Conservation (phyloP, 441 rosid genomes). For the Jatropha multifida region DNA sequence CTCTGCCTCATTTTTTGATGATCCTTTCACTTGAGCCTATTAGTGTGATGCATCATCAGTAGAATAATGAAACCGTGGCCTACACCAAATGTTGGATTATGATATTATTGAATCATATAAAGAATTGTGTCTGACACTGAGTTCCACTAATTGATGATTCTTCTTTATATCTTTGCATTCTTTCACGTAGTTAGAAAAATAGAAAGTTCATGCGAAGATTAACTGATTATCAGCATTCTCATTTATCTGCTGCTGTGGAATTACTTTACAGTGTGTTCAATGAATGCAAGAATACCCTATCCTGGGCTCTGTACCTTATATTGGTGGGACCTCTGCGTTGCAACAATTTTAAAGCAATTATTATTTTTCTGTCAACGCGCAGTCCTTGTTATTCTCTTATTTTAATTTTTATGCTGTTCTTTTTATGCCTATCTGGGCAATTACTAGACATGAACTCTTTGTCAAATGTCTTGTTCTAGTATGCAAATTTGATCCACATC, state of each 20-base stretch:
- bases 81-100: background rate
- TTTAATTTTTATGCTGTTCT: conserved; percentile 2
- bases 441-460: conserved; percentile 6
- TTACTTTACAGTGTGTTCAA: conserved; percentile 13
- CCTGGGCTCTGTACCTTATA: conserved; percentile 6
- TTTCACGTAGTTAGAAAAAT: background rate
- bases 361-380: conserved; percentile 15
- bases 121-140: background rate
- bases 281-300: conserved; percentile 16
- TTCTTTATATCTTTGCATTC: background rate
- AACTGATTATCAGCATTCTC: background rate
- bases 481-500: conserved; percentile 13
- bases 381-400: conserved; percentile 15
- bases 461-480: conserved; percentile 18
- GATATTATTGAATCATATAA: background rate
- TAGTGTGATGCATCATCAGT: background rate
- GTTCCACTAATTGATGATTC: background rate
- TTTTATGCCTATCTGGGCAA: conserved; percentile 13
- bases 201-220: background rate
- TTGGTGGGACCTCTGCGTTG: conserved; percentile 12
- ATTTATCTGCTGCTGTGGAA: conserved; percentile 6
- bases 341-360: conserved; percentile 7
- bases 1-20: background rate
- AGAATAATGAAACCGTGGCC: conserved; percentile 4
- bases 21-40: background rate